Base-by-base conservation (phyloP, 345 rosid genomes). In the Melaleuca alternifolia region DNA sequence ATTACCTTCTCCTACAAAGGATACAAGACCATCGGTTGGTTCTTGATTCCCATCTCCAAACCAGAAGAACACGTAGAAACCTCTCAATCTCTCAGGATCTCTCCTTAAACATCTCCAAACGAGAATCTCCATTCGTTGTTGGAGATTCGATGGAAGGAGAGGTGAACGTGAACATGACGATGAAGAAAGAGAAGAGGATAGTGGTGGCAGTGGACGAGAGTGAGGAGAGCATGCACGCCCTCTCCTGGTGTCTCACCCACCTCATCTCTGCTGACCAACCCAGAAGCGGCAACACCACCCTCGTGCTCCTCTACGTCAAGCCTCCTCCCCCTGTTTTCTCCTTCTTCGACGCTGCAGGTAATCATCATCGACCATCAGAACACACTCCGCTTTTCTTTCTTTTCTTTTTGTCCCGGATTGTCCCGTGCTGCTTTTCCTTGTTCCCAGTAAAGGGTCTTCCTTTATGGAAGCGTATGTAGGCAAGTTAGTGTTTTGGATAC, bases 171-270 rank as follows among this genome's bases (percentile, higher is more conserved):
- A 86, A 84, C 81, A 71, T 37, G 13, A 37, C 46, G 81, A 71
- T 71, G 81, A 71, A 37, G 48, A 71, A 71, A 71, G 81, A 37
- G 37, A 85, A 82, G 79, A 95, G 91, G 87, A 90, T 97, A 33
- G 96, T 94, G 84, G 97, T 95, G 86, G 98, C 98, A 18, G 96
- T 97, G 65, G 99, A 97, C 82, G 97, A 94, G 93, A 95, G 98
- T 24, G 92, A 92, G 87, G 98, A 95, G 91, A 97, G 99, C 91
- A 97, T 96, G 98, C 87, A 91, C 81, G 99, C 99, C 41, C 97
- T 96, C 30, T 92, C 96, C 26, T 96, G 98, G 98, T 96, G 97
- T 87, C 93, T 96, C 81, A 50, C 44, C 28, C 94, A 94, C 89
- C 92, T 96, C n/a, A 87, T 94, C 86, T 59, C 94, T 24, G 87